Evolutionary conservation across 495 filamentous ascomycete genomes (phyloP), one percentile per base, ranked within the genome.

Genomic region (Daldinia childiae): DNA sequence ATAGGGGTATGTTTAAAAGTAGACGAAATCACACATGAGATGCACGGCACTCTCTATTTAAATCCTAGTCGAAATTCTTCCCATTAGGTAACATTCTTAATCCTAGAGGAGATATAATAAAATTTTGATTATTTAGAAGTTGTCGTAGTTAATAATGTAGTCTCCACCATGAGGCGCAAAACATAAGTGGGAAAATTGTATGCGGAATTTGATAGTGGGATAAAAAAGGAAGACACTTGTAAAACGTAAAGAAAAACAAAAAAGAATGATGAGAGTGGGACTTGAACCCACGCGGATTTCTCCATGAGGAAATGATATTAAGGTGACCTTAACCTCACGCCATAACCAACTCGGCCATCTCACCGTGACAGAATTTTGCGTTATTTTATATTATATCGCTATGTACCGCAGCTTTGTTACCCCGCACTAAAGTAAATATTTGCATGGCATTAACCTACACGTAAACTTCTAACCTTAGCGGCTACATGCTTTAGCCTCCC

Each of bases 291-390:
- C 77, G 79, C 73, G 73, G 74, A 72, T 80, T 80, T 65, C 76
- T 73, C 79, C 76, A 78, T 73, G 69, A 77, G 75, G 75, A 69
- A 56, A 43, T 58, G 54, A 39, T 71, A 69, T 58, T 77, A 77
- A 77, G 75, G 66, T 76, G 27, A 71, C 78, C 78, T 79, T 80
- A 80, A 80, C 78, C 78, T 80, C 71, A 74, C 78, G 78, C 78
- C 78, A 79, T 80, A 77, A 80, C 78, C 78, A 80, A 80, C 78
- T 80, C 78, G 78, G 78, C 78, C 78, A 80, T 79, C 78, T 78
- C 75, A 72, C 78, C 78, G 12, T 57, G 21, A 26, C 29, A 6
- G n/a, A 29, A 12, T 1, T 48, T 14, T 29, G 21, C 50, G 24
- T 24, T 24, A 54, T 54, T 54, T 24, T 29, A 5, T 2, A 12